phyloP scores from a whole-genome alignment of 495 filamentous ascomycete genomes.

The Evernia prunastri region DNA sequence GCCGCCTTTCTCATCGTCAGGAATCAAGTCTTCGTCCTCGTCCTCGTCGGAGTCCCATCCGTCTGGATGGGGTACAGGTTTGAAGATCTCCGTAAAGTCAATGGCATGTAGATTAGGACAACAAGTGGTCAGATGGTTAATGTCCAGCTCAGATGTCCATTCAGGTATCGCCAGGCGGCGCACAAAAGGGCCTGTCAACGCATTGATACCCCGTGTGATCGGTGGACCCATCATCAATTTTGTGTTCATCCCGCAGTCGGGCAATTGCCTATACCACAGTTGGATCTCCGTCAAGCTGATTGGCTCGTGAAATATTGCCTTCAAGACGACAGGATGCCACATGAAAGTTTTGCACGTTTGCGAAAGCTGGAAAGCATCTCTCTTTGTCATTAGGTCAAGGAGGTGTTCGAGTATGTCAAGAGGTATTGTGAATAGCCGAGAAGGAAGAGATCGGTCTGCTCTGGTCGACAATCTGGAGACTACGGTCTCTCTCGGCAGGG shows the following conservation, averaged over 20 bases:
- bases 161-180: not conserved
- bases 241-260: not conserved
- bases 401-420: not conserved
- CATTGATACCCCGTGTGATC: not conserved
- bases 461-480: not conserved
- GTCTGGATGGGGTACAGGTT: no score
- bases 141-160: not conserved
- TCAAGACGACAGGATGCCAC: not conserved
- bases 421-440: not conserved
- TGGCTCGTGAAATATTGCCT: not conserved
- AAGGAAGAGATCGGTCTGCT: not conserved
- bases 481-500: not conserved
- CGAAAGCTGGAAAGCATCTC: not conserved
- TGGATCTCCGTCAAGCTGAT: not conserved
- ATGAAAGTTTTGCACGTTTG: not conserved
- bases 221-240: not conserved
- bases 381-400: not conserved
- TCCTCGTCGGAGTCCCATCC: no score
- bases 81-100: no score
- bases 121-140: not conserved
- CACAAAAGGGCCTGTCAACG: not conserved
- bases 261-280: not conserved
- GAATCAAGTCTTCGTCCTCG: no score
- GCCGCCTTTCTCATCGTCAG: no score
- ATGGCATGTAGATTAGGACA: no score